Conservation (phyloP, 176 grass and related monocot species). For the Bonia amplexicaulis region DNA sequence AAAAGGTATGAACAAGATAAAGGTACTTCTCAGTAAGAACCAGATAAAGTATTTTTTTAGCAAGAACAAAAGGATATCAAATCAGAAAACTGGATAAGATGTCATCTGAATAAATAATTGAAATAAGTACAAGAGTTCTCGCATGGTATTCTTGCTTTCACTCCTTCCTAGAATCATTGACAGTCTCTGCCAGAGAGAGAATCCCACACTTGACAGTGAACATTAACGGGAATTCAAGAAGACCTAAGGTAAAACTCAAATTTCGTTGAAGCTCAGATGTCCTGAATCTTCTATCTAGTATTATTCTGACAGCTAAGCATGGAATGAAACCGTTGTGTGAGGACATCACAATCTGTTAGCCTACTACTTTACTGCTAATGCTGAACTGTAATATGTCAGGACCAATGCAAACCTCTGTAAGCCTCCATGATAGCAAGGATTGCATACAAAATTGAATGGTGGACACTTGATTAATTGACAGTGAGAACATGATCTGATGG, state of each 20-base stretch:
- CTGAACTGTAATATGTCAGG: not conserved
- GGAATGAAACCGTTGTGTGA: not conserved
- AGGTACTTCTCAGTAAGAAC: not conserved
- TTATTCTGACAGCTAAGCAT: not conserved
- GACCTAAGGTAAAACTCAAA: not conserved
- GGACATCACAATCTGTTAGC: not conserved
- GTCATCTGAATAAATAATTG: not conserved
- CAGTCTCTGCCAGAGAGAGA: too few relatives aligned
- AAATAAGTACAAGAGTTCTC: not conserved
- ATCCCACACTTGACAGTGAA: not conserved
- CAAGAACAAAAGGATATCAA: not conserved
- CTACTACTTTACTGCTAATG: not conserved
- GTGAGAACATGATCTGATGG: not conserved
- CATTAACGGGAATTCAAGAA: not conserved
- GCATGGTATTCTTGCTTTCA: not conserved
- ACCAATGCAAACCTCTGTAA: not conserved
- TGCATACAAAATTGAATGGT: not conserved
- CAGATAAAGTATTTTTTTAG: not conserved
- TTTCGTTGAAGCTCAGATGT: not conserved
- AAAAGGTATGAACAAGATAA: not conserved
- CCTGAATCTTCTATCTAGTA: not conserved
- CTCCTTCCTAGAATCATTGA: too few relatives aligned
- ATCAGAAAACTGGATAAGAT: not conserved
- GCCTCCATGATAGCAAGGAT: not conserved
- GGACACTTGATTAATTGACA: not conserved